phyloP scores from a whole-genome alignment of 73 alveolate genomes.

The Durusdinium trenchii region DNA sequence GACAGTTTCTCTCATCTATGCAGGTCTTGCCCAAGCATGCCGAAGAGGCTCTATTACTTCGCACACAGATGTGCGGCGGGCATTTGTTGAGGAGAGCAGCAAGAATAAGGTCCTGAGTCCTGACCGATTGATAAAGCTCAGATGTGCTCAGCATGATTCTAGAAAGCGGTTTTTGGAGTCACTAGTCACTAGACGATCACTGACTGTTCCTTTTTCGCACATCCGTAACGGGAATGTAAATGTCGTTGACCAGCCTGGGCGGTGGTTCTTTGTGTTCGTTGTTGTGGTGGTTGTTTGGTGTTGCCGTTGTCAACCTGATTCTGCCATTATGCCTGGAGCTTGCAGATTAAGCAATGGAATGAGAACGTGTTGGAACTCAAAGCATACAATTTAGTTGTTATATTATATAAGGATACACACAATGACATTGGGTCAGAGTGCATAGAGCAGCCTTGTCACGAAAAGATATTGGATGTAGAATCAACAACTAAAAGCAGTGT shows the following conservation, averaged over 20 bases:
- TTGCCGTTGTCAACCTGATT: no score
- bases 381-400: no score
- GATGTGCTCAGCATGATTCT: not conserved
- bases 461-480: not conserved
- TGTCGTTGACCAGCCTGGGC: not conserved
- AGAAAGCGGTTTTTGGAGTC: not conserved
- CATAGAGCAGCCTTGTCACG: no score
- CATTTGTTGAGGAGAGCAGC: slow-evolving; percentile 7
- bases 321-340: no score
- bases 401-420: no score
- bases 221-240: not conserved
- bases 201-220: not conserved
- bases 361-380: no score
- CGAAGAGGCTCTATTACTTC: slow-evolving; percentile 24
- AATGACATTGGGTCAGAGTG: no score
- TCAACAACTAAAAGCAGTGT: not conserved
- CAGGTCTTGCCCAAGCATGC: slow-evolving; percentile 35
- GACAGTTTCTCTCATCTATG: not conserved
- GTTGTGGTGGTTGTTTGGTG: no score
- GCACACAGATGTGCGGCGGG: slow-evolving; percentile 78
- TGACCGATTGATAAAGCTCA: no score
- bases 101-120: not conserved
- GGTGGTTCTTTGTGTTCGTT: not conserved
- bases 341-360: no score
- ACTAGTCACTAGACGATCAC: not conserved